These are phyloP conservation scores for Penicillium concentricum DNA, from an alignment of 2,329 filamentous ascomycete genomes.

Conservation along the genomic window DNA sequence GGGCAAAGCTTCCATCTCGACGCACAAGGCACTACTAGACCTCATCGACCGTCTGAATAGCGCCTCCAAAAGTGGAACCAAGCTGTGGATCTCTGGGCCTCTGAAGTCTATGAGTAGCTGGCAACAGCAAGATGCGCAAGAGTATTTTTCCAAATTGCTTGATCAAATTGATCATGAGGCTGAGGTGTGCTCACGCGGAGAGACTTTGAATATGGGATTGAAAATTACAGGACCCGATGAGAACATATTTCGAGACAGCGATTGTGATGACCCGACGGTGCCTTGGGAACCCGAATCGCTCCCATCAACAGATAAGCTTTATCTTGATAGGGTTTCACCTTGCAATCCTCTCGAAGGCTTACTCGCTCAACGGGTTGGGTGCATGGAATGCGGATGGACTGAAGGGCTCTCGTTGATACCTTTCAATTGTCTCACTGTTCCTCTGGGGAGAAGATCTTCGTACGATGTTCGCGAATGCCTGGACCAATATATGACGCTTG, in stretches of 20 bases:
- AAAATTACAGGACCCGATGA: constrained; percentile 38
- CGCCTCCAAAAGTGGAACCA: constrained; percentile 67
- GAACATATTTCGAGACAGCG: constrained; percentile 30
- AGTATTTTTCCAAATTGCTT: constrained; percentile 89
- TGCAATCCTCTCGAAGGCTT: constrained; percentile 84
- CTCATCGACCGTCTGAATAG: constrained; percentile 71
- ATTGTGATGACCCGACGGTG: constrained; percentile 6
- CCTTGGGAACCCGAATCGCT: constrained; percentile 15
- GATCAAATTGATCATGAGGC: constrained; percentile 82
- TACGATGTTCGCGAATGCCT: constrained; percentile 77
- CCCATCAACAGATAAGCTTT: constrained; percentile 3
- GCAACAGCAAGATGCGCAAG: constrained; percentile 96
- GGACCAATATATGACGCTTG: constrained; percentile 79
- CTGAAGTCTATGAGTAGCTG: constrained; percentile 92
- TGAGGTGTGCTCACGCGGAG: constrained; percentile 48
- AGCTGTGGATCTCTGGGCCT: constrained; percentile 76
- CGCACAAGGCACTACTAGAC: constrained; percentile 58
- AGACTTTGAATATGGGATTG: constrained; percentile 46
- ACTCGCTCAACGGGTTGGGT: constrained; percentile 83
- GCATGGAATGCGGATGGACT: constrained; percentile 78
- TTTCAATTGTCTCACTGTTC: constrained; percentile 90
- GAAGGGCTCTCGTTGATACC: constrained; percentile 87
- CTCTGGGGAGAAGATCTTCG: constrained; percentile 63
- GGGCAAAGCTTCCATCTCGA: constrained; percentile 42
- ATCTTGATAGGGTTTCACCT: constrained; percentile 30